These are phyloP conservation scores for Geranium incanum DNA, from an alignment of 441 rosid genomes.

Conservation along the genomic window DNA sequence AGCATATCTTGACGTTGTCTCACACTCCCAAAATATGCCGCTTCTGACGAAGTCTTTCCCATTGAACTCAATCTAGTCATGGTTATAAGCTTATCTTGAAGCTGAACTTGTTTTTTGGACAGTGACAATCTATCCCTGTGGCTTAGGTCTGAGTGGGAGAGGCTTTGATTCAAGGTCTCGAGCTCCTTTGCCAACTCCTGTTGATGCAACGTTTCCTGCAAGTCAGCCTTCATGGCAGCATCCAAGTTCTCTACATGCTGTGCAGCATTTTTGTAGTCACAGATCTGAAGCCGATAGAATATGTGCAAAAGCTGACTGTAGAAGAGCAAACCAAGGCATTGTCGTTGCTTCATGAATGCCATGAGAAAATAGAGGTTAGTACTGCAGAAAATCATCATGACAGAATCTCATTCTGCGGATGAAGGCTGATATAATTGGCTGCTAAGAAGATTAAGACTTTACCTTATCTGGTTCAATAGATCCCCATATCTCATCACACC, in stretches of 20 bases:
- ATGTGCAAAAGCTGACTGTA: conserved; percentile 85
- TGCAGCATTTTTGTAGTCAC: conserved; percentile 81
- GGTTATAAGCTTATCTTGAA: conserved; percentile 47
- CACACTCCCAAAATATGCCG: not conserved
- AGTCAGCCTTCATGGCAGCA: conserved; percentile 75
- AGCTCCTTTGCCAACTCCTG: conserved; percentile 55
- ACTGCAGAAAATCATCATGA: not conserved
- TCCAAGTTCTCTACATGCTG: conserved; percentile 82
- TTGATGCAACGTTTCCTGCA: conserved; percentile 39
- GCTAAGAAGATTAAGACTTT: conserved; percentile 20
- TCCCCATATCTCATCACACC: conserved; percentile 73
- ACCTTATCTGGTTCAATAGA: conserved; percentile 61
- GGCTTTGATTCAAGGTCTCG: conserved; percentile 56
- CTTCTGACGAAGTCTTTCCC: not conserved
- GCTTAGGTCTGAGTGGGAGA: conserved; percentile 53
- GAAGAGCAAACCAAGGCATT: conserved; percentile 69
- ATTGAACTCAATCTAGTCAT: conserved; percentile 31
- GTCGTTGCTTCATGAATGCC: conserved; percentile 38
- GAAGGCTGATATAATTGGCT: not conserved
- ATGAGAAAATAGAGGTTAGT: not conserved
- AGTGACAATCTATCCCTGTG: conserved; percentile 56
- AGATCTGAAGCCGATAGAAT: conserved; percentile 71
- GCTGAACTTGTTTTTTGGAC: conserved; percentile 40
- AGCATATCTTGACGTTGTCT: conserved; percentile 39
- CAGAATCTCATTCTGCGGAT: not conserved